These are phyloP conservation scores for Ormosia emarginata DNA, from an alignment of 306 rosid species.

Conservation along the genomic window DNA sequence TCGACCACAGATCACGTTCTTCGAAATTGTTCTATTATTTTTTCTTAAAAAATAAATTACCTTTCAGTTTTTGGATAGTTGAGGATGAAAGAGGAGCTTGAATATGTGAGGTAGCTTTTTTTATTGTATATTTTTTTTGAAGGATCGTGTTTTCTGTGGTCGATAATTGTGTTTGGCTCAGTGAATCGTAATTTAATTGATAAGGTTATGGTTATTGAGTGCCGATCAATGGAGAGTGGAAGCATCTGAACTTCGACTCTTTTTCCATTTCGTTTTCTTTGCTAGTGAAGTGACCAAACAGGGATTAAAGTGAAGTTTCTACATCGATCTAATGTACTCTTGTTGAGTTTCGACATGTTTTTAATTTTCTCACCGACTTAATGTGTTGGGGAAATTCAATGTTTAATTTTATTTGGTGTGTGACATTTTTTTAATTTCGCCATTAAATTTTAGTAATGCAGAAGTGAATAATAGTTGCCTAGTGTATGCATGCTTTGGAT, in stretches of 20 bases:
- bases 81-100: neutral
- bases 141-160: constrained; percentile 6
- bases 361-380: neutral
- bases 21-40: neutral
- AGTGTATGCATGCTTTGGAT: neutral
- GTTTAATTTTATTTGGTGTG: neutral
- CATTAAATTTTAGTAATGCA: neutral
- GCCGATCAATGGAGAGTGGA: neutral
- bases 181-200: constrained; percentile 4
- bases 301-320: neutral
- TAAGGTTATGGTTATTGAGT: neutral
- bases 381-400: neutral
- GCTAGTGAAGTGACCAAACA: neutral
- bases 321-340: constrained; percentile 21
- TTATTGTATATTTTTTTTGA: neutral
- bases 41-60: neutral
- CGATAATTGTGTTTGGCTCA: neutral
- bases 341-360: neutral
- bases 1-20: constrained; percentile 49
- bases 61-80: neutral
- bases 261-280: neutral
- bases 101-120: neutral
- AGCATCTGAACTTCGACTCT: neutral
- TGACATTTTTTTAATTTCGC: neutral
- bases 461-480: neutral